These are phyloP conservation scores for Cyclotella atomus DNA, from an alignment of 108 stramenopile species.

Conservation along the genomic window DNA sequence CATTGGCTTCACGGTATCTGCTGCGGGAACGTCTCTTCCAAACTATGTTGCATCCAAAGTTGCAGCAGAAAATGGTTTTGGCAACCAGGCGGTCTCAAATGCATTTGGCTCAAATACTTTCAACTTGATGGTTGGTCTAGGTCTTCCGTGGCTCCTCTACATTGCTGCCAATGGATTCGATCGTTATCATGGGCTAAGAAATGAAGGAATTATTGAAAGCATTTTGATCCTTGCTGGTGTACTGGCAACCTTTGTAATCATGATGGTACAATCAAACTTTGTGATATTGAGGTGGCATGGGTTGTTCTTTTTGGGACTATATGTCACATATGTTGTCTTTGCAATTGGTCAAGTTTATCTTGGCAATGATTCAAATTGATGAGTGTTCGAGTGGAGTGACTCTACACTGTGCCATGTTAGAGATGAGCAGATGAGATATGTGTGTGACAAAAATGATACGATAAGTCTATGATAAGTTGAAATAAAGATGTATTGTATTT, in stretches of 20 bases:
- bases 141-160: constrained; percentile 81
- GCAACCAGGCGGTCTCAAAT: constrained; percentile 85
- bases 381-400: background rate
- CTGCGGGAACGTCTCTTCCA: constrained; percentile 66
- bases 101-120: constrained; percentile 87
- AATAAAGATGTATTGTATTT: too few relatives aligned
- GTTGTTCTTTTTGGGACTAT: constrained; percentile 50
- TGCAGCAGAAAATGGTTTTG: constrained; percentile 78
- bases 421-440: too few relatives aligned
- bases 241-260: constrained; percentile 49
- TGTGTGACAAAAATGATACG: too few relatives aligned
- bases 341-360: constrained; percentile 43
- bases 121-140: constrained; percentile 84
- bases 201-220: constrained; percentile 60
- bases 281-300: constrained; percentile 66
- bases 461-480: too few relatives aligned
- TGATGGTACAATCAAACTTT: constrained; percentile 54
- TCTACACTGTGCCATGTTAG: background rate
- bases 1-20: constrained; percentile 75
- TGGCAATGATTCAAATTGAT: constrained; percentile 6
- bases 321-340: constrained; percentile 50
- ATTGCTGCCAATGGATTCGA: constrained; percentile 55
- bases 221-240: constrained; percentile 56
- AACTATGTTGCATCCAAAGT: constrained; percentile 62
- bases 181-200: constrained; percentile 60